A percentile compares a stretch with the other conserved stretches of the same genome.
phyloP scores from a whole-genome alignment of 495 filamentous ascomycete genomes.

The Evansstolkia leycettana region DNA sequence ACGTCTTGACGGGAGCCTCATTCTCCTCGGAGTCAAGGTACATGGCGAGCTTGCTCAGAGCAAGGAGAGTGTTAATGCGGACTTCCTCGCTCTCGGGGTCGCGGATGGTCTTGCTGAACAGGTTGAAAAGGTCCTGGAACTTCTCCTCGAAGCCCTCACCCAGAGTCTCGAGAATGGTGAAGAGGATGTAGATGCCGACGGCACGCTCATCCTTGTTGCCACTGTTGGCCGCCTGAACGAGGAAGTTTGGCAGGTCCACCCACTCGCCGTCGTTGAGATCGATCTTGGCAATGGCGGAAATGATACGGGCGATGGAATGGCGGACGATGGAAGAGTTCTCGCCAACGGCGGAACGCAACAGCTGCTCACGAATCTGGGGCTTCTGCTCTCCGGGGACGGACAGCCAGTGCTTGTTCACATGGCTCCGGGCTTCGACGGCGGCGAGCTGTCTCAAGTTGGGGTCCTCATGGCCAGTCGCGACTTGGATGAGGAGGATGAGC shows the following conservation, averaged over 20 bases:
- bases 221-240: conserved; percentile 61
- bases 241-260: conserved; percentile 63
- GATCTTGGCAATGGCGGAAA: conserved; percentile 73
- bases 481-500: conserved; percentile 70
- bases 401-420: conserved; percentile 81
- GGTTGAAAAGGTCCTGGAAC: conserved; percentile 60
- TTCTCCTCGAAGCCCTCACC: conserved; percentile 69
- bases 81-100: conserved; percentile 88
- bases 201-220: conserved; percentile 67
- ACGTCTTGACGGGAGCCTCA: conserved; percentile 50
- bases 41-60: conserved; percentile 80
- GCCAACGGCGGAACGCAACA: conserved; percentile 68
- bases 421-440: conserved; percentile 70
- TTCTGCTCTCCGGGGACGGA: conserved; percentile 52
- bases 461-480: conserved; percentile 63
- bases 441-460: conserved; percentile 72
- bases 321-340: conserved; percentile 64
- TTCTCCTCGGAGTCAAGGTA: conserved; percentile 80
- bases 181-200: conserved; percentile 86
- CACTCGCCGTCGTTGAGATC: conserved; percentile 84
- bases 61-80: conserved; percentile 86
- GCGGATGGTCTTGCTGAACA: conserved; percentile 78
- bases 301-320: conserved; percentile 77
- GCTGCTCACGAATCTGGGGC: conserved; percentile 61
- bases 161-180: conserved; percentile 75